A percentile compares a stretch with the other conserved stretches of the same genome.
Conservation (phyloP, 1,139 yeast species). For the Geotrichum carabidarum region DNA sequence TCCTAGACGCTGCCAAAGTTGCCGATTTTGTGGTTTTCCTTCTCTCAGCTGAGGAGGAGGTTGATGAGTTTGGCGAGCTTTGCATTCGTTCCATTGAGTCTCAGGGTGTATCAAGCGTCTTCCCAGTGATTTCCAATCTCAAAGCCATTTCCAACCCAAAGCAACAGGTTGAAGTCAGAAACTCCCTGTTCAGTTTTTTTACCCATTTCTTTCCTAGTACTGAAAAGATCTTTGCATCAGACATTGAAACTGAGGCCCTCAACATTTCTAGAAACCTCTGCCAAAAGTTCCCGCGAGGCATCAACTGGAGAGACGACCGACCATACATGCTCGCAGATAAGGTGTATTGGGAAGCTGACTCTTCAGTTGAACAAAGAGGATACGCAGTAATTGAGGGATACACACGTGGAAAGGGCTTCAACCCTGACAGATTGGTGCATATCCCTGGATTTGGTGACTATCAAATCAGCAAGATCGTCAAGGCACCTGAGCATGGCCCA, state of each 20-base stretch:
- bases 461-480: slow-evolving; percentile 56
- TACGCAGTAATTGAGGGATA: slow-evolving; percentile 67
- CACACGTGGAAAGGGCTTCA: slow-evolving; percentile 81
- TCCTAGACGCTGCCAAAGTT: slow-evolving; percentile 81
- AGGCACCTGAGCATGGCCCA: slow-evolving; percentile 23
- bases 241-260: slow-evolving; percentile 58
- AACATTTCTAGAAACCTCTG: slow-evolving; percentile 72
- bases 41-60: slow-evolving; percentile 78
- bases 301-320: slow-evolving; percentile 88
- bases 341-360: slow-evolving; percentile 45
- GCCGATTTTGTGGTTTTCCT: slow-evolving; percentile 88
- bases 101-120: slow-evolving; percentile 83
- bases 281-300: slow-evolving; percentile 79
- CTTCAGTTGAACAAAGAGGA: slow-evolving; percentile 37
- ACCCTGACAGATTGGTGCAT: slow-evolving; percentile 71
- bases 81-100: slow-evolving; percentile 80
- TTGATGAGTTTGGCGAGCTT: slow-evolving; percentile 81
- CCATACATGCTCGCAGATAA: slow-evolving; percentile 79
- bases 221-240: slow-evolving; percentile 71
- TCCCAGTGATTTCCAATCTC: slow-evolving; percentile 78
- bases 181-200: slow-evolving; percentile 76
- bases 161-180: slow-evolving; percentile 70
- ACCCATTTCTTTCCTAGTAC: slow-evolving; percentile 85
- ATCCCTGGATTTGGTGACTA: slow-evolving; percentile 89
- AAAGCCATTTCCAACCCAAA: slow-evolving; percentile 63